These are phyloP conservation scores for Pestalotiopsis sp. DNA, from an alignment of 2,329 filamentous ascomycete species.

Conservation along the genomic window DNA sequence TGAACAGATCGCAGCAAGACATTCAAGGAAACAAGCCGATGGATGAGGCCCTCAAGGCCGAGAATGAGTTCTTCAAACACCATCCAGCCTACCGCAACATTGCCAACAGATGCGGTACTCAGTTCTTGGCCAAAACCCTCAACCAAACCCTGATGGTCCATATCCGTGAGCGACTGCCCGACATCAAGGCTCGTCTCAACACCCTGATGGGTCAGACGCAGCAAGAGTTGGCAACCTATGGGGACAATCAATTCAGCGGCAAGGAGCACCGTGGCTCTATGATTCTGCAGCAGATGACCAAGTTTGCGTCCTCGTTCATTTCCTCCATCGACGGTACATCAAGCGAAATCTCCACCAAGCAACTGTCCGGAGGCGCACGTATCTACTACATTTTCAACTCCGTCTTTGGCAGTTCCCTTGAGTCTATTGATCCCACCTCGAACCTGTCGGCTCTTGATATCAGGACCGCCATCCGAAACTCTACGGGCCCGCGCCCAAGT, in stretches of 20 bases:
- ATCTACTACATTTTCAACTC: slow-evolving; percentile 99
- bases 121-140: slow-evolving; percentile 89
- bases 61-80: slow-evolving; percentile 94
- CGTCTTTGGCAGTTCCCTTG: slow-evolving; percentile 93
- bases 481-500: slow-evolving; percentile 91
- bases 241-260: slow-evolving; percentile 95
- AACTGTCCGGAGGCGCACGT: slow-evolving; percentile 88
- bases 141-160: slow-evolving; percentile 95
- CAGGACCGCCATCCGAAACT: slow-evolving; percentile 95
- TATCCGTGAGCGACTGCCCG: slow-evolving; percentile 90
- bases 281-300: slow-evolving; percentile 96
- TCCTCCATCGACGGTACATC: slow-evolving; percentile 98
- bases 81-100: slow-evolving; percentile 98
- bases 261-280: slow-evolving; percentile 95
- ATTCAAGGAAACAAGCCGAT: slow-evolving; percentile 96
- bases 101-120: slow-evolving; percentile 87
- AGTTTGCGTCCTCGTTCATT: slow-evolving; percentile 96
- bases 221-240: slow-evolving; percentile 96
- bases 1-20: slow-evolving; percentile 97
- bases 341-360: slow-evolving; percentile 97
- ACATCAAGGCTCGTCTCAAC: slow-evolving; percentile 97
- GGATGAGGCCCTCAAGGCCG: slow-evolving; percentile 83
- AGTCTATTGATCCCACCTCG: slow-evolving; percentile 92
- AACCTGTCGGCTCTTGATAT: slow-evolving; percentile 96
- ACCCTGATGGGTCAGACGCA: slow-evolving; percentile 99